A percentile compares a stretch with the other conserved stretches of the same genome.
Evolutionary conservation across 495 filamentous ascomycete genomes (phyloP).

Genomic region (Daldinia decipiens): DNA sequence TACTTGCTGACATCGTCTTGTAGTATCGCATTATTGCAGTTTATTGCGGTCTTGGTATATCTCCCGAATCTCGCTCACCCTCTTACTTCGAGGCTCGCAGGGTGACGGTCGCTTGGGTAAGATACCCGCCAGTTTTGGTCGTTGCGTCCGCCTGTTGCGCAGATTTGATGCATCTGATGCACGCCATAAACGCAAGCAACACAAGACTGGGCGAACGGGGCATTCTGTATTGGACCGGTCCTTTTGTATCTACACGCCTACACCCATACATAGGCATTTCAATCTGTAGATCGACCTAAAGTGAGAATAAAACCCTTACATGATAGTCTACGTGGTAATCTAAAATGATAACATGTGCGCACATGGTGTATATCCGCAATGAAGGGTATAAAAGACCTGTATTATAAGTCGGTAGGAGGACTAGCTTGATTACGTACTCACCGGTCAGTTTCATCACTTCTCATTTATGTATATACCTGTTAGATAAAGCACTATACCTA

Average conservation of each 20-base stretch:
- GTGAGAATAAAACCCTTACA: neutral
- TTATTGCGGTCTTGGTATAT: neutral
- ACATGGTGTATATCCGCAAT: neutral
- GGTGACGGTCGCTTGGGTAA: conserved; percentile 38
- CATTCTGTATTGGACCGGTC: conserved; percentile 14
- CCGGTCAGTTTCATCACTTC: conserved; percentile 34
- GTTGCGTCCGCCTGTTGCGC: conserved; percentile 8
- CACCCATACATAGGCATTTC: neutral
- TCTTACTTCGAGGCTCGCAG: conserved; percentile 6
- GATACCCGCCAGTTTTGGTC: conserved; percentile 28
- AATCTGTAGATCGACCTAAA: conserved; percentile 2
- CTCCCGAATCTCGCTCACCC: conserved; percentile 19
- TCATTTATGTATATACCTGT: conserved; percentile 12
- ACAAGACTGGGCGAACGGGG: conserved; percentile 12
- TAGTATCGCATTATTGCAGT: conserved; percentile 1
- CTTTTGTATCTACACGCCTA: neutral
- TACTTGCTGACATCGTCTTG: conserved; percentile 6
- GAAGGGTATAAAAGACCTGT: neutral
- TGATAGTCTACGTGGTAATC: neutral
- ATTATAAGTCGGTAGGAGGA: conserved; percentile 4
- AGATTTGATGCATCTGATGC: conserved; percentile 14
- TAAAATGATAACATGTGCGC: neutral
- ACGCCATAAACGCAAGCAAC: conserved; percentile 26
- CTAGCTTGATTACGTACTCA: conserved; percentile 29
- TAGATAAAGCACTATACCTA: conserved; percentile 2